Percentiles rank a stretch among this genome's conserved stretches.
Evolutionary conservation across 108 stramenopile genomes (phyloP).

Genomic region (Hondaea fermentalgiana): DNA sequence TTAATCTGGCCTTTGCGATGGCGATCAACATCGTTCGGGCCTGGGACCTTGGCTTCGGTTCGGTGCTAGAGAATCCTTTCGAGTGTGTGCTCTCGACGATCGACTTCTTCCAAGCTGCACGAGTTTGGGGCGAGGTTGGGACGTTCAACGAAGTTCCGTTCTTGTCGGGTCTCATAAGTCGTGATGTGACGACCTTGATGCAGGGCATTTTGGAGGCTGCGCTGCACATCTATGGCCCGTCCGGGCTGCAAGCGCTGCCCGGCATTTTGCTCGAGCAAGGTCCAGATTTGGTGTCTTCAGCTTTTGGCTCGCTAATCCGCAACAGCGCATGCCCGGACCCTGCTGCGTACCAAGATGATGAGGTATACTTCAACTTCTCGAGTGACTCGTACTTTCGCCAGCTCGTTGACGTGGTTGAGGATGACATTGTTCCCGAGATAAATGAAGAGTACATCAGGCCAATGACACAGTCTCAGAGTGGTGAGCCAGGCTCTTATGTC

Average conservation of each 20-base stretch:
- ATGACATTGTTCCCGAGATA: not conserved
- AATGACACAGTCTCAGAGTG: not conserved
- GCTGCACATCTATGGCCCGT: not conserved
- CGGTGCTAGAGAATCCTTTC: constrained; percentile 2
- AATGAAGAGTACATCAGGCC: not conserved
- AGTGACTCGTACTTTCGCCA: not conserved
- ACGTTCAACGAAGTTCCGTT: not conserved
- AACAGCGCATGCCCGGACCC: not conserved
- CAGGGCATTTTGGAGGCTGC: not conserved
- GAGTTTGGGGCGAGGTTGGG: not conserved
- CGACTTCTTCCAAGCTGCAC: not conserved
- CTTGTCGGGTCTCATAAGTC: not conserved
- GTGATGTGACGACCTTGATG: not conserved
- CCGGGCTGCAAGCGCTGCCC: not conserved
- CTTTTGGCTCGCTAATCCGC: not conserved
- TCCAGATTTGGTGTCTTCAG: not conserved
- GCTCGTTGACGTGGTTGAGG: not conserved
- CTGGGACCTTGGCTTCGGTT: constrained; percentile 3
- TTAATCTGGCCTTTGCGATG: not conserved
- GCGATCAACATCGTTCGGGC: not conserved
- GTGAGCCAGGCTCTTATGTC: not conserved
- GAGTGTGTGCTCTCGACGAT: not conserved
- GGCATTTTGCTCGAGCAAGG: not conserved
- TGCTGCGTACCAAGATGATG: not conserved
- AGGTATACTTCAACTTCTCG: not conserved